phyloP scores from a whole-genome alignment of 169 alveolate genomes.

The Cryptosporidium sp. region DNA sequence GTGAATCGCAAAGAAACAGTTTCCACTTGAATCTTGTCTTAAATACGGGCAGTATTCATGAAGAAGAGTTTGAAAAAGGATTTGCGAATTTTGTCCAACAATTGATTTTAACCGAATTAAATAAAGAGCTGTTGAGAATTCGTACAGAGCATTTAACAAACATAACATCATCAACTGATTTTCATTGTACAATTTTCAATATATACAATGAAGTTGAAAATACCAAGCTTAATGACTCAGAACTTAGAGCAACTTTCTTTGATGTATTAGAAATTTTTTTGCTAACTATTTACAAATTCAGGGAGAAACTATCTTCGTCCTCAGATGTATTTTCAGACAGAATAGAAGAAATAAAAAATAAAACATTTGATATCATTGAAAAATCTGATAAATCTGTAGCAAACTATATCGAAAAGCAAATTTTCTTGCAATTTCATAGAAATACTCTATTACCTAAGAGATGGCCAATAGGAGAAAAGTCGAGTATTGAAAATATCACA shows the following conservation, averaged over 20 bases:
- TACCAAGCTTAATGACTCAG: slow-evolving; percentile 3
- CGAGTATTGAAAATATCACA: slow-evolving; percentile 16
- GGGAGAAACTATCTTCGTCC: slow-evolving; percentile 7
- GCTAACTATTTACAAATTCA: slow-evolving; percentile 12
- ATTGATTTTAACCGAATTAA: slow-evolving; percentile 32
- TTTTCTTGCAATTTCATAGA: slow-evolving; percentile 44
- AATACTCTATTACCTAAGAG: slow-evolving; percentile 51
- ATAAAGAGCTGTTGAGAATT: slow-evolving; percentile 1
- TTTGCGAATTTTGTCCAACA: slow-evolving; percentile 62
- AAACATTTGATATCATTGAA: slow-evolving; percentile 7
- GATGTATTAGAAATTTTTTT: slow-evolving; percentile 41
- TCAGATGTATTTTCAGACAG: slow-evolving; percentile 1
- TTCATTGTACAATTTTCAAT: slow-evolving; percentile 62
- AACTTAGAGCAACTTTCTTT: slow-evolving; percentile 24
- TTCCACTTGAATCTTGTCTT: slow-evolving; percentile 27
- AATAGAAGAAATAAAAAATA: slow-evolving; percentile 11
- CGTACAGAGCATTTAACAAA: slow-evolving; percentile 12
- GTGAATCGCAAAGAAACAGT: slow-evolving; percentile 32
- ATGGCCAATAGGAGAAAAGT: slow-evolving; percentile 63
- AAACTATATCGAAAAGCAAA: slow-evolving; percentile 42
- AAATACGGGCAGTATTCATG: slow-evolving; percentile 65
- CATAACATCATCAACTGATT: slow-evolving; percentile 56
- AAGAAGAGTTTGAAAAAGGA: slow-evolving; percentile 62
- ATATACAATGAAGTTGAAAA: slow-evolving; percentile 9
- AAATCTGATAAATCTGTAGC: slow-evolving; percentile 25